These are phyloP conservation scores for Blastosporella zonata DNA, from an alignment of 1,284 basidiomycete species.

Conservation along the genomic window DNA sequence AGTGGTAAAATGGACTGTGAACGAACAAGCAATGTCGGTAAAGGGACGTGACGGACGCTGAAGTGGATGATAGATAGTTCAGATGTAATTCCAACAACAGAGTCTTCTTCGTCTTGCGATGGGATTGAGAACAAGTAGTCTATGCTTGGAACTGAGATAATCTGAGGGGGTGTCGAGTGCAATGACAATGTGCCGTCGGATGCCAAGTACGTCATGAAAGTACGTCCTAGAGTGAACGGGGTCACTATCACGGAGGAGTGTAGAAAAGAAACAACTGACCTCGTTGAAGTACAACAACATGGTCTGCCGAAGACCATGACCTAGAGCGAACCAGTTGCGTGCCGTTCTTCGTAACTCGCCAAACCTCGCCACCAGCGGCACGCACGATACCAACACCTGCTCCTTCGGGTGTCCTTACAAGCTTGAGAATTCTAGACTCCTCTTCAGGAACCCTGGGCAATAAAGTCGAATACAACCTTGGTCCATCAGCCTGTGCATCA, in stretches of 20 bases:
- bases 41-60: constrained; percentile 31
- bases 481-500: constrained; percentile 51
- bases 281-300: constrained; percentile 62
- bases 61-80: constrained; percentile 55
- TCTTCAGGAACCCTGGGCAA: constrained; percentile 43
- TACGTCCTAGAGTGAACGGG: constrained; percentile 11
- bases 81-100: constrained; percentile 59
- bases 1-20: constrained; percentile 51
- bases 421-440: constrained; percentile 50
- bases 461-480: constrained; percentile 39
- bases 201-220: constrained; percentile 48
- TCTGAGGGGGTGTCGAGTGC: constrained; percentile 44
- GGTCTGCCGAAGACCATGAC: constrained; percentile 54
- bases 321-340: constrained; percentile 41
- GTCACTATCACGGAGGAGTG: background rate
- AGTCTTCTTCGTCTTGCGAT: constrained; percentile 45
- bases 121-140: constrained; percentile 64
- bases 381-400: constrained; percentile 66
- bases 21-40: constrained; percentile 37
- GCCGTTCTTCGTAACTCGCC: constrained; percentile 49
- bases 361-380: constrained; percentile 55
- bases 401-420: constrained; percentile 76
- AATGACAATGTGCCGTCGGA: constrained; percentile 43
- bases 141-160: constrained; percentile 48
- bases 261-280: constrained; percentile 34